Conservation (phyloP, 2,329 filamentous ascomycete genomes). For the Pleoardoris graminearum region DNA sequence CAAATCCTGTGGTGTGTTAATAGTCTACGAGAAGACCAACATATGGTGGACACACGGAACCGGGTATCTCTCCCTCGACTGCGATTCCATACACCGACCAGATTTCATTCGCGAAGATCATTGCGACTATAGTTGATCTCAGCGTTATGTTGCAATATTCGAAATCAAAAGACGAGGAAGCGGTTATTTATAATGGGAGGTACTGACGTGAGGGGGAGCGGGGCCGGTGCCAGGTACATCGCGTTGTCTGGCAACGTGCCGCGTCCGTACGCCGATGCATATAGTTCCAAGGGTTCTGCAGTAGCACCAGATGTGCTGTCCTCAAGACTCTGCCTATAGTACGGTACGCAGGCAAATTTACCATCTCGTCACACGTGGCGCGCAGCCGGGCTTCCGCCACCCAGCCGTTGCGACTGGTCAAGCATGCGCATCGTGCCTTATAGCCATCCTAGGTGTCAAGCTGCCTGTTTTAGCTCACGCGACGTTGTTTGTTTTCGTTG, state of each 20-base stretch:
- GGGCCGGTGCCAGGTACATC: conserved; percentile 7
- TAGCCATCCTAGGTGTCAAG: background rate
- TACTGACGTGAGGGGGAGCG: conserved; percentile 9
- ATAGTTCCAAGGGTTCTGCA: conserved; percentile 20
- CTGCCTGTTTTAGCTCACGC: background rate
- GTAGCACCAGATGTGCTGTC: conserved; percentile 21
- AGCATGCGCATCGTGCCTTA: background rate
- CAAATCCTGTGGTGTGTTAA: background rate
- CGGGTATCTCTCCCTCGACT: background rate
- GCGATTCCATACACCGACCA: conserved; percentile 25
- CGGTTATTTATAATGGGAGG: background rate
- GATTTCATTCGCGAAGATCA: conserved; percentile 17
- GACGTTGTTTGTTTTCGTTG: conserved; percentile 2
- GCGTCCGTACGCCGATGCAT: conserved; percentile 20
- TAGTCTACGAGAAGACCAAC: no score
- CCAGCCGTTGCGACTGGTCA: background rate
- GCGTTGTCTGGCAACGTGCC: conserved; percentile 15
- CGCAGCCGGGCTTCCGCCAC: background rate
- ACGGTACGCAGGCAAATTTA: background rate
- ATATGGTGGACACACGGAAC: no score
- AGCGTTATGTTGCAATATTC: conserved; percentile 8
- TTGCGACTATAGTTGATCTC: background rate
- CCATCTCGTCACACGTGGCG: background rate
- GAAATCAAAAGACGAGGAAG: background rate
- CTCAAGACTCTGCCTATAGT: conserved; percentile 7